phyloP scores from a whole-genome alignment of 1,284 basidiomycete genomes.

The Ganoderma sinense region DNA sequence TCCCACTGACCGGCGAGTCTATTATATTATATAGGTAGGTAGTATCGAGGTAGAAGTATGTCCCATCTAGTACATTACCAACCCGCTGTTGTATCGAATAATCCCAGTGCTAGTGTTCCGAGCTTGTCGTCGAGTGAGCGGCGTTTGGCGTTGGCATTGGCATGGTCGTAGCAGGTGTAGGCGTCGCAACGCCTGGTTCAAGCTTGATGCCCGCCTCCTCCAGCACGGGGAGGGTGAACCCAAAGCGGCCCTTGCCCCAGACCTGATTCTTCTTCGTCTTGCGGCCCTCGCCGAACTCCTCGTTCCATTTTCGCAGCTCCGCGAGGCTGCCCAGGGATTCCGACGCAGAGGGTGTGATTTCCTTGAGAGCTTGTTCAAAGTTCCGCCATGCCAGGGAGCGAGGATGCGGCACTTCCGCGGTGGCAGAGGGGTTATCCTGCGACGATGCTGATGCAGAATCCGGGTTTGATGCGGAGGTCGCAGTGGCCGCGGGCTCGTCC shows the following conservation, averaged over 20 bases:
- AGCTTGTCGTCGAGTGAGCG: not conserved
- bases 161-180: conserved; percentile 23
- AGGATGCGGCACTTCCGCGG: conserved; percentile 20
- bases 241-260: conserved; percentile 80
- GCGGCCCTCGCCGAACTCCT: conserved; percentile 88
- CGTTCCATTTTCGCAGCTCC: conserved; percentile 90
- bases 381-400: conserved; percentile 66
- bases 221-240: conserved; percentile 54
- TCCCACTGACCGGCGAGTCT: conserved; percentile 14
- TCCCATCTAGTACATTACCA: conserved; percentile 20
- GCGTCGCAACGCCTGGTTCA: conserved; percentile 44
- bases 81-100: conserved; percentile 14
- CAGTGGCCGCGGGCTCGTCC: not conserved
- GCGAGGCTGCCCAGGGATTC: conserved; percentile 82
- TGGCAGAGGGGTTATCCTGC: conserved; percentile 5
- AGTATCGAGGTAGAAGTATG: conserved; percentile 23
- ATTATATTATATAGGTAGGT: conserved; percentile 30
- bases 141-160: not conserved
- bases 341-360: conserved; percentile 88
- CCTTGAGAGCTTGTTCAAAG: conserved; percentile 83
- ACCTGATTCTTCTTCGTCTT: conserved; percentile 67
- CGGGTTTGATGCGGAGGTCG: conserved; percentile 8
- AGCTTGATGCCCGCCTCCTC: conserved; percentile 41
- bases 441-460: conserved; percentile 12
- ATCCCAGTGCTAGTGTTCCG: conserved; percentile 11